Evolutionary conservation across 495 filamentous ascomycete genomes (phyloP), one percentile per base, ranked within the genome.

Genomic region (Penicillium herquei): DNA sequence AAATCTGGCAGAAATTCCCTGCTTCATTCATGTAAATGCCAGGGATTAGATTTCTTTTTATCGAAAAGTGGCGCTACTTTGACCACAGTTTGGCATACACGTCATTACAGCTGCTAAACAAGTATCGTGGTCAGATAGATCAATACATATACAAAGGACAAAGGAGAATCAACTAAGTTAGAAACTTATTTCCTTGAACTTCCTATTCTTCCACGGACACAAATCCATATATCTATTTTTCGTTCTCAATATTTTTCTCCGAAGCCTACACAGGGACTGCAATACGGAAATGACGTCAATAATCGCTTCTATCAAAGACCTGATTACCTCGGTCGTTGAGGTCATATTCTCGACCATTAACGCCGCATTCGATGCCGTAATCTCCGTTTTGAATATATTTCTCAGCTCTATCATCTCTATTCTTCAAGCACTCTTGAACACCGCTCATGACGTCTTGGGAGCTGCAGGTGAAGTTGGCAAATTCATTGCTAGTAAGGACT

Each of bases 321-420:
- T 49, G 30, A 49, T 49, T 31, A 7, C 0, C 31, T 49, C 46
- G 46, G 13, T 49, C 46, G 32, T 49, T 35, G 46, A 49, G 31
- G 46, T 49, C 46, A 49, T 49, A 17, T 49, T 49, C n/a, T 49
- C 46, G 32, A 49, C 31, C 16, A 35, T 49, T 31, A 49, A 49
- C 26, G 11, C 46, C 2, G 32, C 30, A 13, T 49, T 49, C n/a
- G 46, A 49, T 49, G 13, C 46, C 4, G 46, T 49, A 1, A 13
- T 49, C 31, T 49, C 46, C 17, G n/a, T 8, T 11, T 49, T 49
- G 26, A 21, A 49, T 49, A 0, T n/a, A 21, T 5, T 49, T 16
- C 34, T 49, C 31, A 12, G 30, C 1, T 35, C 31, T 49, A 17
- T 49, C 30, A 7, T 10, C 31, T 49, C 46, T 9, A n/a, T 49